Conservation (phyloP, 352 stramenopile genomes). For the Pythium scleroteichum region DNA sequence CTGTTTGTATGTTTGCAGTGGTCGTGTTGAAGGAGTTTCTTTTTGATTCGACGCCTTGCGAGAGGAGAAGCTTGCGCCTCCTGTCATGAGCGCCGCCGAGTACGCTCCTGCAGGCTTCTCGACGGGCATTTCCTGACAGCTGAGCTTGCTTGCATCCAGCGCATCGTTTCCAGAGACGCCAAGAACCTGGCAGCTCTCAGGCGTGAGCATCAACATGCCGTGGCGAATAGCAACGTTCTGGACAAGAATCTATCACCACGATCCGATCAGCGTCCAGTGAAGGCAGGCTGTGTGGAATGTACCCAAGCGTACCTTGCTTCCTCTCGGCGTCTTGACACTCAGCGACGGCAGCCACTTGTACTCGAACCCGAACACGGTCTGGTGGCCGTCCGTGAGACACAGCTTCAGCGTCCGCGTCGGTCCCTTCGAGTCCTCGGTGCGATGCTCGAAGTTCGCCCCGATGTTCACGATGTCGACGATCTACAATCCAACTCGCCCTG, state of each 20-base stretch:
- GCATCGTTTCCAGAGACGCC: slow-evolving; percentile 37
- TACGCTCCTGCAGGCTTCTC: slow-evolving; percentile 42
- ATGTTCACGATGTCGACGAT: slow-evolving; percentile 83
- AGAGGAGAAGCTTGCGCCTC: not conserved
- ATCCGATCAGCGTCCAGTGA: not conserved
- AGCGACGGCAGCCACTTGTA: slow-evolving; percentile 56
- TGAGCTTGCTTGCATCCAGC: slow-evolving; percentile 22
- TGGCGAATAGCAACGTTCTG: slow-evolving; percentile 70
- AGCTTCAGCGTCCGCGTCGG: slow-evolving; percentile 78
- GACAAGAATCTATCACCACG: slow-evolving; percentile 43
- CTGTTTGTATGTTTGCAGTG: not conserved
- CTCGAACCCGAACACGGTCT: slow-evolving; percentile 79
- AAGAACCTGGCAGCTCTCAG: slow-evolving; percentile 66
- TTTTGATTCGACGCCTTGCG: not conserved
- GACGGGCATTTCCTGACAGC: not conserved
- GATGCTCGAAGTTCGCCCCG: slow-evolving; percentile 68
- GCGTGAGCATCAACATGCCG: slow-evolving; percentile 67
- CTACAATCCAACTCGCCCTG: slow-evolving; percentile 29
- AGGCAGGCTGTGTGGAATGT: not conserved
- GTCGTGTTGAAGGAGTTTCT: not conserved
- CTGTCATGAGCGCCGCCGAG: slow-evolving; percentile 54
- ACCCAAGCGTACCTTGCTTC: slow-evolving; percentile 46
- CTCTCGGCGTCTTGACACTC: slow-evolving; percentile 50
- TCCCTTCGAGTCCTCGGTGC: slow-evolving; percentile 62
- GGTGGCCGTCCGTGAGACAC: slow-evolving; percentile 76